Evolutionary conservation across 2,329 filamentous ascomycete genomes (phyloP).

Genomic region (Rutstroemia sydowiana): DNA sequence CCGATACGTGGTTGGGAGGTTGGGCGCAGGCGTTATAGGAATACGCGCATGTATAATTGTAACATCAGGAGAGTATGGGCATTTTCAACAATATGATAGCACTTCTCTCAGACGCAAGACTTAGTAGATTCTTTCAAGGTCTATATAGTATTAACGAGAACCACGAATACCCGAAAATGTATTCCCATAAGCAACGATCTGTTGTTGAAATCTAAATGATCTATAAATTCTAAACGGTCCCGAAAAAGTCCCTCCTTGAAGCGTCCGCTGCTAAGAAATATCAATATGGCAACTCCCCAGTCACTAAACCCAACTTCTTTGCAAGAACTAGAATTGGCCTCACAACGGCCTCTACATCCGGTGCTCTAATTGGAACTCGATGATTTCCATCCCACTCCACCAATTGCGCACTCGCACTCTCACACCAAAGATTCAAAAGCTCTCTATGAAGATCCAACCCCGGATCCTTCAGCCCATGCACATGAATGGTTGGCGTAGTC

Average conservation of each 20-base stretch:
- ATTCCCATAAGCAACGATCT: background rate
- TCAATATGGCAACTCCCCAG: background rate
- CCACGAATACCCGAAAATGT: background rate
- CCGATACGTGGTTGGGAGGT: too few species aligned
- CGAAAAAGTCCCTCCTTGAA: background rate
- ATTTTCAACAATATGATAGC: too few species aligned
- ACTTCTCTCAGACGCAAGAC: too few species aligned
- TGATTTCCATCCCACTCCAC: slow-evolving; percentile 71
- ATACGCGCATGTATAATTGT: too few species aligned
- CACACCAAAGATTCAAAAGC: slow-evolving; percentile 52
- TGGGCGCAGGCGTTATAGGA: too few species aligned
- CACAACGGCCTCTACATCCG: slow-evolving; percentile 54
- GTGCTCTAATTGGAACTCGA: slow-evolving; percentile 59
- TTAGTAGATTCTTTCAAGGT: too few species aligned
- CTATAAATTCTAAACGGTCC: background rate
- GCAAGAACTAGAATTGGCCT: slow-evolving; percentile 34
- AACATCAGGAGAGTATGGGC: too few species aligned
- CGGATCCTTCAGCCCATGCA: slow-evolving; percentile 56
- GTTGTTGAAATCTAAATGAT: background rate
- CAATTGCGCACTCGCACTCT: slow-evolving; percentile 43
- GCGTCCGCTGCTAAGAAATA: background rate
- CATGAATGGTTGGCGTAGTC: slow-evolving; percentile 55
- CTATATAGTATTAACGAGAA: too few species aligned
- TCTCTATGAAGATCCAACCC: slow-evolving; percentile 52
- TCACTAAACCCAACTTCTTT: background rate